A percentile compares a stretch with the other conserved stretches of the same genome.
Conservation (phyloP, 305 asterid species). For the Solanum chacoense region DNA sequence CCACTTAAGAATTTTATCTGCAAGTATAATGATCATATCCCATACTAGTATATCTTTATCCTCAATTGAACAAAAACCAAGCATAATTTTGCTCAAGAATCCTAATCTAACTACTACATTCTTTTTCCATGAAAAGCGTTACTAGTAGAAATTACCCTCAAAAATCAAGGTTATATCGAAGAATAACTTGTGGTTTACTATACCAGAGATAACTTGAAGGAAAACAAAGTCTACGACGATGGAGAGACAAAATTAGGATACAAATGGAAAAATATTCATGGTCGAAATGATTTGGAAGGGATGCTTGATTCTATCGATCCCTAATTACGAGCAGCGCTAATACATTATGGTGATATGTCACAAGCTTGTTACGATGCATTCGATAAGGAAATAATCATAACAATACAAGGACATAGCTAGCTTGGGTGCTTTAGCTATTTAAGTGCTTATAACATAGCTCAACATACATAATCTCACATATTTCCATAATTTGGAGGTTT, state of each 20-base stretch:
- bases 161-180: not conserved
- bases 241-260: not conserved
- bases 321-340: slow-evolving; percentile 1
- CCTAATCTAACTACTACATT: not conserved
- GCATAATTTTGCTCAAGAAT: not conserved
- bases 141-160: not conserved
- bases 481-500: not conserved
- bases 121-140: not conserved
- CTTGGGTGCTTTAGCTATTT: not conserved
- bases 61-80: not conserved
- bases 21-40: not conserved
- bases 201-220: not conserved
- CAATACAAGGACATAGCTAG: not conserved
- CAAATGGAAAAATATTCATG: slow-evolving; percentile 8
- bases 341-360: slow-evolving; percentile 12
- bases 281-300: slow-evolving; percentile 10
- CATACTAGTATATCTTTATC: not conserved
- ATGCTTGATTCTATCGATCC: slow-evolving; percentile 14
- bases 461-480: not conserved
- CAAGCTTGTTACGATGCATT: slow-evolving; percentile 15
- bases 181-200: not conserved
- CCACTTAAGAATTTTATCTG: no score
- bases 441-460: not conserved
- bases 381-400: not conserved
- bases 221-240: not conserved